Conservation (phyloP, 140 eudicot species). For the Ambrosia hybrid region DNA sequence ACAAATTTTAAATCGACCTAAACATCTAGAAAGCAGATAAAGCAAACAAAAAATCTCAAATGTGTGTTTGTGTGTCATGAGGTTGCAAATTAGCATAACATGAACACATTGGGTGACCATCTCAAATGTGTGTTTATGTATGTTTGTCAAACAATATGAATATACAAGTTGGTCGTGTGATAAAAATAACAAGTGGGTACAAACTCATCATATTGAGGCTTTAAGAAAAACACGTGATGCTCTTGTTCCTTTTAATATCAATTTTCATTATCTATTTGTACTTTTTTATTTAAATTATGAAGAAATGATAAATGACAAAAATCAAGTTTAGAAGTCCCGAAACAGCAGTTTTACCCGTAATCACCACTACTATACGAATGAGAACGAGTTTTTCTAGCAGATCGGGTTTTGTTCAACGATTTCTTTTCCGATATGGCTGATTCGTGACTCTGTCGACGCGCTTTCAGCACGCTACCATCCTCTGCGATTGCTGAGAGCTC, state of each 20-base stretch:
- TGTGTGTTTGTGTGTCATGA: background rate
- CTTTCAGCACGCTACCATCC: constrained; percentile 30
- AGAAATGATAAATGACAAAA: background rate
- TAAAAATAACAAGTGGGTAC: background rate
- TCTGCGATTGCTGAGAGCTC: constrained; percentile 44
- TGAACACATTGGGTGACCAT: background rate
- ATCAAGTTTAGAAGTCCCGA: background rate
- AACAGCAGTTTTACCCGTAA: constrained; percentile 25
- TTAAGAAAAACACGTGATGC: background rate
- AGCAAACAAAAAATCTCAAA: no score
- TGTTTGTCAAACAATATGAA: background rate
- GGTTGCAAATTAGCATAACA: background rate
- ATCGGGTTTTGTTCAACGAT: constrained; percentile 27
- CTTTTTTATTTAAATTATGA: background rate
- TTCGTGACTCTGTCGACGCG: constrained; percentile 20
- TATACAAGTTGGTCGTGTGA: background rate
- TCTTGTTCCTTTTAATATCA: background rate
- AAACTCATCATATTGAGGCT: background rate
- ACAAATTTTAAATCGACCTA: no score
- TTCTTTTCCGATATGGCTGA: constrained; percentile 35
- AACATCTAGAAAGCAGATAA: no score
- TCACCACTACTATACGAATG: constrained; percentile 27
- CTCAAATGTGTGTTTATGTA: background rate
- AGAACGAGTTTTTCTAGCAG: constrained; percentile 28
- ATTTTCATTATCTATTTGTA: background rate